Base-by-base conservation (phyloP, 352 stramenopile genomes). In the Globisporangium splendens region DNA sequence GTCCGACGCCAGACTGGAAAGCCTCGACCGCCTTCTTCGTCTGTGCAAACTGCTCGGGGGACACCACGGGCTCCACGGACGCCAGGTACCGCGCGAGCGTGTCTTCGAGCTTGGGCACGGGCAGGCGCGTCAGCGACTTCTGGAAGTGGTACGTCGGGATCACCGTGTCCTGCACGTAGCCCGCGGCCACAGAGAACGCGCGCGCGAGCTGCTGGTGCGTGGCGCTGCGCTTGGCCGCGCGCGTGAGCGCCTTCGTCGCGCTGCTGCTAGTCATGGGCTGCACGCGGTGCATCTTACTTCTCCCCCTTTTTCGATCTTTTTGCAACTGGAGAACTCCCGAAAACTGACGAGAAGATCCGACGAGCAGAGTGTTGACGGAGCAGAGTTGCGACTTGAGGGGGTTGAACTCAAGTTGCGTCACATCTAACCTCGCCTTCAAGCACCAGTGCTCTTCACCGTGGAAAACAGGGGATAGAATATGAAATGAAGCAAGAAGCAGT, bases 61-160 rank as follows among this genome's bases (percentile, higher is more conserved):
- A 65, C 60, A 88, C 82, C 1, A 96, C 81, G 13, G 85, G 83
- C 71, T 93, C 79, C 7, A 95, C 83, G 6, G 87, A 68, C 12
- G 70, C 66, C 44, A 96, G 63, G 62, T 96, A 96, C 15, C 85
- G 83, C 56, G 77, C 65, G 18, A 96, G 43, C 56, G 87, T 83
- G 61, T 96, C 85, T 56, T 96, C 85, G 28, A 96, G 78, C 61
- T 91, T 91, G 50, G 87, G 87, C 55, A 96, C 91, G n/a, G 87
- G 87, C 60, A 96, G 67, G 14, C 85, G 83, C 69, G 69, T 80
- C 31, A 96, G 73, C 54, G 79, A 92, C 66, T 91, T 86, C 56
- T 96, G 87, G 65, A 96, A 96, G 66, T 95, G 85, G 63, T 74
- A 95, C 48, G 87, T 96, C 3, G 87, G 87, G 68, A 96, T 93